Base-by-base conservation (phyloP, 139 green algal species). In the Axilococcus clingmanii region DNA sequence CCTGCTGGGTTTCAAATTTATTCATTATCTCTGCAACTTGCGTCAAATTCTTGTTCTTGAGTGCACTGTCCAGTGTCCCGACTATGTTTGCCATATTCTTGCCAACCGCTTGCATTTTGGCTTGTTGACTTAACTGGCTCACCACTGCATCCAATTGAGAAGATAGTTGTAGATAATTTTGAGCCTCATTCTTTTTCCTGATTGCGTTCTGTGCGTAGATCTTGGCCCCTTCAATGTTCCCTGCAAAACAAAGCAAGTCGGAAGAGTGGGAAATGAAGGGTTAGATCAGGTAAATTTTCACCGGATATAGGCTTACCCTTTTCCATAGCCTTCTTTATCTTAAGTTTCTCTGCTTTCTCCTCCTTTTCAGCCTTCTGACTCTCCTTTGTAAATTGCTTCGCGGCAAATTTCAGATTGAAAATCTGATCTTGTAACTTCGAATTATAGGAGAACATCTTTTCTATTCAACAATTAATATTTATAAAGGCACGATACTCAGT, bases 321-420 rank as follows among this genome's bases (percentile, higher is more conserved):
- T 55, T 99, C 93, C 24, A 99, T 98, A 2, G 92, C 91, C 45
- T 91, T 93, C 61, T 98, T 97, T 5, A 95, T 72, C 53, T 96
- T 95, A 0, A 89, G 59, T 63, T 89, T 87, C 56, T 95, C 80
- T 16, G 66, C 41, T 71, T 94, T 95, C 57, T 98, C 85, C 22
- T 98, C 91, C 55, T 94, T 94, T 57, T 96, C 89, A 47, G 76
- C 89, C 52, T 96, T 95, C 7, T 61, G 57, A 17, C 41, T 48
- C 41, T 81, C 66, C 12, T 79, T 68, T 15, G 74, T 76, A 4
- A 99, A 75, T 73, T 94, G 84, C 63, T 98, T 99, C 8, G 72
- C 76, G 5, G 81, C 95, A 55, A 90, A 91, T 68, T 94, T 94
- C 15, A 97, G 70, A 62, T 97, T 89, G 67, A 97, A 97, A 7